phyloP scores from a whole-genome alignment of 805 yeast species.

The Barnettozyma wickerhamii region DNA sequence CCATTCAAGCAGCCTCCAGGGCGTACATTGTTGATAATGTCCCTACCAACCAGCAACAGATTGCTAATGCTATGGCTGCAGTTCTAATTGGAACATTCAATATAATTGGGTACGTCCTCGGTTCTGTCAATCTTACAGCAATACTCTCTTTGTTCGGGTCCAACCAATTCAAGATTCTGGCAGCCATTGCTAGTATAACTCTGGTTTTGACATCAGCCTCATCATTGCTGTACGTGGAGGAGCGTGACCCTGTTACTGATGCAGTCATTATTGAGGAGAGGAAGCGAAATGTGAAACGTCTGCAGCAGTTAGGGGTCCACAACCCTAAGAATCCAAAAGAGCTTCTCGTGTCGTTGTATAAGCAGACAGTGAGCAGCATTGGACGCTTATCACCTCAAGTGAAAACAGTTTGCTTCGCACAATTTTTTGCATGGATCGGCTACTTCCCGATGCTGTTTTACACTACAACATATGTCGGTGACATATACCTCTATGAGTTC shows the following conservation, averaged over 20 bases:
- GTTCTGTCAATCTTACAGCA: conserved; percentile 40
- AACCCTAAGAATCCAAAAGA: conserved; percentile 19
- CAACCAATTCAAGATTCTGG: conserved; percentile 48
- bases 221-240: conserved; percentile 32
- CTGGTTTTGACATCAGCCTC: conserved; percentile 37
- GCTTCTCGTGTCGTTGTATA: conserved; percentile 21
- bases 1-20: conserved; percentile 56
- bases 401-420: conserved; percentile 47
- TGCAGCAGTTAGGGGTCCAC: conserved; percentile 34
- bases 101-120: conserved; percentile 51
- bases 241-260: conserved; percentile 45
- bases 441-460: conserved; percentile 64
- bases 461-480: conserved; percentile 63
- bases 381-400: conserved; percentile 45
- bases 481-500: conserved; percentile 41
- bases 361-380: conserved; percentile 34
- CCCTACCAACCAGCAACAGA: conserved; percentile 50
- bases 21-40: conserved; percentile 61
- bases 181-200: conserved; percentile 36
- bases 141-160: conserved; percentile 37
- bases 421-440: conserved; percentile 65
- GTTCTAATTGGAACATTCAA: conserved; percentile 58
- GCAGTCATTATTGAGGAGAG: conserved; percentile 35
- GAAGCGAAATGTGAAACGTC: conserved; percentile 28
- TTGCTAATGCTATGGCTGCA: conserved; percentile 66